Conservation (phyloP, 2,329 filamentous ascomycete species). For the Aspergillus brunneoviolaceus region DNA sequence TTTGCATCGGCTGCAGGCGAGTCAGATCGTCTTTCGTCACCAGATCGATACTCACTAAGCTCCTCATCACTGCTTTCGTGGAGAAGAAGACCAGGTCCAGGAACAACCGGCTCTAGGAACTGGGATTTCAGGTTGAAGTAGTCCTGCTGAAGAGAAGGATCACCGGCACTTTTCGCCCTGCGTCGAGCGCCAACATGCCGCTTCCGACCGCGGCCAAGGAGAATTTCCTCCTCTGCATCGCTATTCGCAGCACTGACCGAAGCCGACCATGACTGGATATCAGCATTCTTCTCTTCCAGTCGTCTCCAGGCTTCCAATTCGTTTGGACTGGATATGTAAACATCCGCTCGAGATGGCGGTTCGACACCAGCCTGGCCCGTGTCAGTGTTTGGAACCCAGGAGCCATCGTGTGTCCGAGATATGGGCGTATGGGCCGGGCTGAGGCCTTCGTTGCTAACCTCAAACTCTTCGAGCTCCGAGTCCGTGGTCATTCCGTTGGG, state of each 20-base stretch:
- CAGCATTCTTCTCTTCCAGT: constrained; percentile 52
- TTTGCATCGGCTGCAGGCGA: constrained; percentile 29
- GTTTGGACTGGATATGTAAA: constrained; percentile 50
- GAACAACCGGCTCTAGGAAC: constrained; percentile 42
- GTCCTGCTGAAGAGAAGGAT: constrained; percentile 33
- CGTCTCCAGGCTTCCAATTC: constrained; percentile 51
- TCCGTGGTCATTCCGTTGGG: constrained; percentile 30
- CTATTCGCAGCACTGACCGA: constrained; percentile 51
- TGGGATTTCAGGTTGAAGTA: constrained; percentile 32
- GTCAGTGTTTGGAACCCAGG: constrained; percentile 42
- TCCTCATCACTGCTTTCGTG: constrained; percentile 45
- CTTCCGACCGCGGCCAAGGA: constrained; percentile 22
- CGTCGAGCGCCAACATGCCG: constrained; percentile 32
- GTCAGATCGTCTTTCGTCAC: constrained; percentile 26
- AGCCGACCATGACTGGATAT: constrained; percentile 55
- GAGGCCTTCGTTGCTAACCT: constrained; percentile 21
- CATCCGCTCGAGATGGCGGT: constrained; percentile 47
- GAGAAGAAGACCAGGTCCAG: constrained; percentile 52
- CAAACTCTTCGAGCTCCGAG: constrained; percentile 27
- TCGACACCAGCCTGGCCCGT: constrained; percentile 49
- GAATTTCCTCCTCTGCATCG: constrained; percentile 33
- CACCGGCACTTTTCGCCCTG: constrained; percentile 48
- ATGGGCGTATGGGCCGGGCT: constrained; percentile 18
- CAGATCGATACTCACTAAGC: constrained; percentile 27
- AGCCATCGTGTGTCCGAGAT: constrained; percentile 46